Evolutionary conservation across 352 stramenopile species (phyloP).

Genomic region (Globisporangium abappressorium): DNA sequence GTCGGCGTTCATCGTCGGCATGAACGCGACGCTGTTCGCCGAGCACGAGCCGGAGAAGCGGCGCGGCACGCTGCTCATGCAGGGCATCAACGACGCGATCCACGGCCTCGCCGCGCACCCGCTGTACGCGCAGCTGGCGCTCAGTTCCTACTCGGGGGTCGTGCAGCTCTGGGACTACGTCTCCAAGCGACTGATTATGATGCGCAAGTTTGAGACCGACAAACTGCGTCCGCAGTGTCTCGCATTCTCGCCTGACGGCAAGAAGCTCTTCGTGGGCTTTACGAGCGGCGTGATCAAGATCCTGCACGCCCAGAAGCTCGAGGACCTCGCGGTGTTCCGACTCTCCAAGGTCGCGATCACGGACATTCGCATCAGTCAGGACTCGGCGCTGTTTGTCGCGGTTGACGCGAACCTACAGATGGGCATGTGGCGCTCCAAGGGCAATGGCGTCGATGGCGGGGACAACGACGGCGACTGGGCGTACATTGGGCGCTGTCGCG

Average conservation of each 20-base stretch:
- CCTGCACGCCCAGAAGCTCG: constrained; percentile 65
- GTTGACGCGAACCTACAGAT: constrained; percentile 75
- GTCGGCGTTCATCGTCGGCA: constrained; percentile 84
- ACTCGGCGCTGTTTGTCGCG: constrained; percentile 73
- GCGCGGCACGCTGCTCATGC: constrained; percentile 88
- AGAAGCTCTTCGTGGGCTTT: constrained; percentile 85
- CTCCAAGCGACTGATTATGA: constrained; percentile 79
- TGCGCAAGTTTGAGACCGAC: constrained; percentile 68
- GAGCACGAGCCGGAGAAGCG: constrained; percentile 83
- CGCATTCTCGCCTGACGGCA: constrained; percentile 74
- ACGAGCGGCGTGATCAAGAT: constrained; percentile 86
- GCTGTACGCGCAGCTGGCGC: constrained; percentile 60
- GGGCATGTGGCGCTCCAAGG: constrained; percentile 71
- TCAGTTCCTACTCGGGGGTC: constrained; percentile 80
- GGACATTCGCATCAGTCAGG: constrained; percentile 67
- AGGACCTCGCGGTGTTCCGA: constrained; percentile 72
- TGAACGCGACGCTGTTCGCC: constrained; percentile 78
- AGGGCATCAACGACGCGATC: constrained; percentile 89
- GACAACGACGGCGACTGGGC: constrained; percentile 55
- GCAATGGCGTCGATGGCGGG: constrained; percentile 11
- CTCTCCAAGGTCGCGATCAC: constrained; percentile 74
- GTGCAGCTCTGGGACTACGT: constrained; percentile 92
- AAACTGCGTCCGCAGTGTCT: constrained; percentile 75
- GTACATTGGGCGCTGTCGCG: constrained; percentile 78
- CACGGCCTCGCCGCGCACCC: constrained; percentile 78